These are phyloP conservation scores for Delonix regia DNA, from an alignment of 306 rosid genomes.

Conservation along the genomic window DNA sequence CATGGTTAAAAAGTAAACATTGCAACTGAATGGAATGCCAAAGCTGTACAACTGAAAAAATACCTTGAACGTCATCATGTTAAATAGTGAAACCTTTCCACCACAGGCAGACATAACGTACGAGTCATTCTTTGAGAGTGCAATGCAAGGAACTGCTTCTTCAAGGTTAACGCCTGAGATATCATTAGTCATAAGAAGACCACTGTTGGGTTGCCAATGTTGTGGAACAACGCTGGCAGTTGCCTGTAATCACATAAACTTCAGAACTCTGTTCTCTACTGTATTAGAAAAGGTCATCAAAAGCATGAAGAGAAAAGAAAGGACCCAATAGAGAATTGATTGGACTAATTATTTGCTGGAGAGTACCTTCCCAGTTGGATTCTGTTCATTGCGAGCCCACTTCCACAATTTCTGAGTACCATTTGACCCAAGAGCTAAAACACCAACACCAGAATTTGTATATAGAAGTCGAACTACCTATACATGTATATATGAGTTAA, in stretches of 20 bases:
- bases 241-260: constrained; percentile 60
- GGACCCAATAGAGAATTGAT: neutral
- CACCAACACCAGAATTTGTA: constrained; percentile 74
- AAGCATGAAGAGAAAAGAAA: constrained; percentile 19
- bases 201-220: constrained; percentile 88
- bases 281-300: constrained; percentile 4
- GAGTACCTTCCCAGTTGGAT: constrained; percentile 74
- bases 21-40: constrained; percentile 19
- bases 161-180: constrained; percentile 82
- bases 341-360: neutral
- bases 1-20: constrained; percentile 33
- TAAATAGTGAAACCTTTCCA: constrained; percentile 81
- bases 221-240: constrained; percentile 81
- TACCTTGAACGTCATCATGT: constrained; percentile 88
- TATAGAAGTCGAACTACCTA: constrained; percentile 84
- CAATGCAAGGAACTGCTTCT: constrained; percentile 86
- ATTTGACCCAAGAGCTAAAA: constrained; percentile 89
- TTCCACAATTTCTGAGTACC: constrained; percentile 91
- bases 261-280: constrained; percentile 44
- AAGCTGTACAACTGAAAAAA: neutral
- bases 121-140: constrained; percentile 85
- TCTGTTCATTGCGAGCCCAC: constrained; percentile 78
- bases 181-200: constrained; percentile 86
- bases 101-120: constrained; percentile 91
- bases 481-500: constrained; percentile 10